Percentiles rank a stretch among this genome's conserved stretches.
phyloP scores from a whole-genome alignment of 495 filamentous ascomycete species.

The Pseudomonodictys pantanalensis region DNA sequence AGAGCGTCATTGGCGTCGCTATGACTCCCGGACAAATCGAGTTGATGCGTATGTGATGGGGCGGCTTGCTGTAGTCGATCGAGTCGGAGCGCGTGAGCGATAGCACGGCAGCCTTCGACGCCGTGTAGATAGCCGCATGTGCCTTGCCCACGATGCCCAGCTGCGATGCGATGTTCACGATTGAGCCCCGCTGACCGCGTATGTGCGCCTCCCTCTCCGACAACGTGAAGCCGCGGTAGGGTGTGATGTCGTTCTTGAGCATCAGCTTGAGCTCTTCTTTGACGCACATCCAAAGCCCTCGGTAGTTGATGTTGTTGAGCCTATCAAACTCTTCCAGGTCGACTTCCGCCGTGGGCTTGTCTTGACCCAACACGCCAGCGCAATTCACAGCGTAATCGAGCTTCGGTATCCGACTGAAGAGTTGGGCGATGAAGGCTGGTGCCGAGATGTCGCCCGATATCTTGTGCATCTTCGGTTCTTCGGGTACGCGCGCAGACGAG shows the following conservation, averaged over 20 bases:
- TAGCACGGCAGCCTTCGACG: constrained; percentile 47
- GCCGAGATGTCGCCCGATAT: constrained; percentile 28
- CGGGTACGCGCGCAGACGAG: constrained; percentile 1
- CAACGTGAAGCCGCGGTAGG: constrained; percentile 8
- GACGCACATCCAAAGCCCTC: constrained; percentile 49
- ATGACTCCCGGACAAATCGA: constrained; percentile 50
- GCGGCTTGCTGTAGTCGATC: constrained; percentile 41
- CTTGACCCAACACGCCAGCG: constrained; percentile 28
- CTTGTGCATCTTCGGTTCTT: constrained; percentile 34
- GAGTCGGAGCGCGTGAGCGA: constrained; percentile 41
- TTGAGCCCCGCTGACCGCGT: constrained; percentile 29
- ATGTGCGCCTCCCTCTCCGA: not conserved
- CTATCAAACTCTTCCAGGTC: constrained; percentile 43
- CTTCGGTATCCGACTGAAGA: constrained; percentile 22
- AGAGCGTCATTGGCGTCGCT: constrained; percentile 38
- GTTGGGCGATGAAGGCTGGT: constrained; percentile 33
- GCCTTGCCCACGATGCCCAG: constrained; percentile 28
- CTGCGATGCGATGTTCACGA: constrained; percentile 38
- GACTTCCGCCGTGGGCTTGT: constrained; percentile 36
- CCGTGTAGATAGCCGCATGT: constrained; percentile 41
- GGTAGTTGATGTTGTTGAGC: constrained; percentile 48
- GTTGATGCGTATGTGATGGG: constrained; percentile 50
- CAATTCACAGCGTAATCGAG: constrained; percentile 37
- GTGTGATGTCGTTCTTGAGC: constrained; percentile 45
- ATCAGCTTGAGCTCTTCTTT: constrained; percentile 50